These are phyloP conservation scores for Anthostomella pinea DNA, from an alignment of 2,329 filamentous ascomycete genomes.

Conservation along the genomic window DNA sequence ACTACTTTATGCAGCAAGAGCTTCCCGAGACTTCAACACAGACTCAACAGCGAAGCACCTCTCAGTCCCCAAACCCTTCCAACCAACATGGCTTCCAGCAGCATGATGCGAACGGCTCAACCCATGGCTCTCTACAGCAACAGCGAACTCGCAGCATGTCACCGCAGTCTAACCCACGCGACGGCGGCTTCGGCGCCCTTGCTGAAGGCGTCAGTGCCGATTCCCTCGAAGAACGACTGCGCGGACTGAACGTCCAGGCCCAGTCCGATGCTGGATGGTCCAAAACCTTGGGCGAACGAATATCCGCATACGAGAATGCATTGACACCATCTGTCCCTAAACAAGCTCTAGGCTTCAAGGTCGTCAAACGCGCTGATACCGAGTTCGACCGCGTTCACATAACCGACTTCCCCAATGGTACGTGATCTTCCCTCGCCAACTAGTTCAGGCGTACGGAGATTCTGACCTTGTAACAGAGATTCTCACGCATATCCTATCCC, in stretches of 20 bases:
- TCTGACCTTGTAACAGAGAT: constrained; percentile 62
- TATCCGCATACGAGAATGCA: constrained; percentile 61
- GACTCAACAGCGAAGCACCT: constrained; percentile 29
- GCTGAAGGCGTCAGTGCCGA: constrained; percentile 38
- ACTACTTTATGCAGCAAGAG: constrained; percentile 65
- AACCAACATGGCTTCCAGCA: constrained; percentile 59
- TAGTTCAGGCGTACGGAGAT: constrained; percentile 13
- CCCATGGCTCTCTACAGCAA: constrained; percentile 31
- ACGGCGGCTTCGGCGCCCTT: constrained; percentile 22
- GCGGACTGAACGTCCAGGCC: constrained; percentile 47
- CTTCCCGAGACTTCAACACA: constrained; percentile 36
- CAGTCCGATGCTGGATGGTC: constrained; percentile 26
- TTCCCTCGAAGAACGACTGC: constrained; percentile 49
- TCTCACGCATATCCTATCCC: constrained; percentile 84
- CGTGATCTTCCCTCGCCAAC: constrained; percentile 25
- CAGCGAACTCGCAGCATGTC: constrained; percentile 35
- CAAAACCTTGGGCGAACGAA: constrained; percentile 47
- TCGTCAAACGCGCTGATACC: constrained; percentile 46
- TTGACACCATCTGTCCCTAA: constrained; percentile 45
- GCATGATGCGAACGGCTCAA: constrained; percentile 40
- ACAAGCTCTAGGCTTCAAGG: constrained; percentile 53
- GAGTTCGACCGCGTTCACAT: constrained; percentile 42
- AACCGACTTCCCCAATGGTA: constrained; percentile 77
- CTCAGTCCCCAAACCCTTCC: constrained; percentile 31
- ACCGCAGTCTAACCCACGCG: constrained; percentile 33